These are phyloP conservation scores for Leptographium wingfieldii DNA, from an alignment of 2,329 filamentous ascomycete genomes.

Conservation along the genomic window DNA sequence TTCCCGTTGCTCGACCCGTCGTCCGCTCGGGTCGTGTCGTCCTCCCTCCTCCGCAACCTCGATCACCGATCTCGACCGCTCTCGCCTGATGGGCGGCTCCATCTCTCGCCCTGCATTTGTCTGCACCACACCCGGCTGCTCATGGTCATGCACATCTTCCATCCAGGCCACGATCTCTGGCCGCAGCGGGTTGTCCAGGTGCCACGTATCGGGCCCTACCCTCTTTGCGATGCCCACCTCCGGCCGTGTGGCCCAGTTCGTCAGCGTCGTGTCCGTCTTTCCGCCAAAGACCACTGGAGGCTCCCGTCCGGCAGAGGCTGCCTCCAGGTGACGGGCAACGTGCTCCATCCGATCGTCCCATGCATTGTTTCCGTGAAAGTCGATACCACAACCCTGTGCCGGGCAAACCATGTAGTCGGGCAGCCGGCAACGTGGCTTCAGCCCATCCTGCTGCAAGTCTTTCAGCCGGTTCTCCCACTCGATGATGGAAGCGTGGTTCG, in stretches of 20 bases:
- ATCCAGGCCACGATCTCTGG: conserved; percentile 12
- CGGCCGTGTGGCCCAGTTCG: conserved; percentile 24
- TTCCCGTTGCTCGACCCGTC: neutral
- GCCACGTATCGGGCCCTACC: conserved; percentile 10
- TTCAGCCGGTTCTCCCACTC: conserved; percentile 43
- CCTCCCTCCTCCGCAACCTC: conserved; percentile 7
- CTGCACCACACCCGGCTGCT: neutral
- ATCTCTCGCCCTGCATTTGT: neutral
- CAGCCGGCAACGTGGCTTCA: conserved; percentile 44
- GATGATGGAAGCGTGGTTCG: conserved; percentile 8
- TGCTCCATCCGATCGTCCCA: conserved; percentile 88
- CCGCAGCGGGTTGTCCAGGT: conserved; percentile 14
- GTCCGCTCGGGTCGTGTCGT: neutral
- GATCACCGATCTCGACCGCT: conserved; percentile 10
- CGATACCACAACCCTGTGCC: conserved; percentile 41
- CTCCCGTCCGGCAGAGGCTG: conserved; percentile 23
- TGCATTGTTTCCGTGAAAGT: conserved; percentile 48
- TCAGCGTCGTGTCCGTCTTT: conserved; percentile 24
- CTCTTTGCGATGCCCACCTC: conserved; percentile 25
- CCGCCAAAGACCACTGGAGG: conserved; percentile 26
- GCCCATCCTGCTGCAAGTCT: conserved; percentile 44
- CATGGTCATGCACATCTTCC: neutral
- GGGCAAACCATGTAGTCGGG: conserved; percentile 52
- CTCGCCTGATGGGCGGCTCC: neutral
- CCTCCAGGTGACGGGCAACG: conserved; percentile 67